Evolutionary conservation across 2,329 filamentous ascomycete genomes (phyloP).

Genomic region (Saccharata proteae): DNA sequence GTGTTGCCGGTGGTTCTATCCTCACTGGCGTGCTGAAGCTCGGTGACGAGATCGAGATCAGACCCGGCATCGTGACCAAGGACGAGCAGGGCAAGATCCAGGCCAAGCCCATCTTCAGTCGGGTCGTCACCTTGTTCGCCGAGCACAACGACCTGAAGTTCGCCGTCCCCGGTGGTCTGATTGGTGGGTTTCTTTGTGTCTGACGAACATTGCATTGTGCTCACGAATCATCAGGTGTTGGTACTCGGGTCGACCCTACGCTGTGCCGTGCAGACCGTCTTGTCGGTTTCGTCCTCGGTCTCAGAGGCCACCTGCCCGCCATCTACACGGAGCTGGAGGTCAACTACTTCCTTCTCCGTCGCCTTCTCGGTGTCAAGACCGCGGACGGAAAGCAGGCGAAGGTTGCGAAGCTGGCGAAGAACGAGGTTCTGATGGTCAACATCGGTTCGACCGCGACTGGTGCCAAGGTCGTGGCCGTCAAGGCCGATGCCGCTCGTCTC

Average conservation of each 20-base stretch:
- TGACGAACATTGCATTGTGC: not conserved
- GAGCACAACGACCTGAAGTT: constrained; percentile 99
- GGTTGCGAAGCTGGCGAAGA: constrained; percentile 95
- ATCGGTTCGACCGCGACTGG: constrained; percentile 96
- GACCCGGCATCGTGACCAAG: constrained; percentile 94
- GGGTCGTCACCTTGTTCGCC: constrained; percentile 89
- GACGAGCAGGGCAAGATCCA: constrained; percentile 88
- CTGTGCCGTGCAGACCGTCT: constrained; percentile 98
- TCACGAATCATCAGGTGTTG: constrained; percentile 50
- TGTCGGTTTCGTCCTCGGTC: constrained; percentile 92
- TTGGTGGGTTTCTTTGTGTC: constrained; percentile 39
- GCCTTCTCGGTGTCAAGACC: constrained; percentile 91
- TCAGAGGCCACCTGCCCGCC: constrained; percentile 83
- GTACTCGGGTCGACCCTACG: constrained; percentile 92
- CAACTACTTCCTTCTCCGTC: constrained; percentile 95
- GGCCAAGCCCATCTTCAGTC: constrained; percentile 93
- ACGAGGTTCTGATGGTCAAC: constrained; percentile 99
- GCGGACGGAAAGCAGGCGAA: constrained; percentile 98
- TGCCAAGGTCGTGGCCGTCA: constrained; percentile 93
- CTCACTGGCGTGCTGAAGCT: constrained; percentile 94
- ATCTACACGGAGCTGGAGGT: constrained; percentile 98
- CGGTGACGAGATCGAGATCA: constrained; percentile 95
- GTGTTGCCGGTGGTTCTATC: constrained; percentile 95
- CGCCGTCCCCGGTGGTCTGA: constrained; percentile 91
- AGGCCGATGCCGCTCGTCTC: constrained; percentile 93